phyloP scores from a whole-genome alignment of 805 yeast species.

The Wickerhamiella siamensis region DNA sequence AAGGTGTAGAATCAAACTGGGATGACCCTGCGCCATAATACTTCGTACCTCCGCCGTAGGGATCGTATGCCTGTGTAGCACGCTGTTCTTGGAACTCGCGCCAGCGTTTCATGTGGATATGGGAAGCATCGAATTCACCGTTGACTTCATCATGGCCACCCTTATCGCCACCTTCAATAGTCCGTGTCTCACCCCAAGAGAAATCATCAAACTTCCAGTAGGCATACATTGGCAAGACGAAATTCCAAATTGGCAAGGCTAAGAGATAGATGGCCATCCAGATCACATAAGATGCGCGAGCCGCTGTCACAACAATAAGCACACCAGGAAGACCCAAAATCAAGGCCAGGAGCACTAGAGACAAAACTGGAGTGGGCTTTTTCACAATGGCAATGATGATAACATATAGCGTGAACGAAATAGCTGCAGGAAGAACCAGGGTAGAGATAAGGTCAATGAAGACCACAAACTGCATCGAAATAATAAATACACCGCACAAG shows the following conservation, averaged over 20 bases:
- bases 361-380: constrained; percentile 60
- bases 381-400: constrained; percentile 55
- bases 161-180: constrained; percentile 55
- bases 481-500: constrained; percentile 86
- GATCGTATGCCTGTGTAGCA: constrained; percentile 16
- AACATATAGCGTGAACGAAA: constrained; percentile 69
- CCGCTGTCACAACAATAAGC: constrained; percentile 66
- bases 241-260: constrained; percentile 91
- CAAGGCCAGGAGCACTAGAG: constrained; percentile 60
- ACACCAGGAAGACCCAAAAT: constrained; percentile 79
- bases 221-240: constrained; percentile 71
- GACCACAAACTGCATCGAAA: constrained; percentile 88
- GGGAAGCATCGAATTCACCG: constrained; percentile 85
- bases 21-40: background rate
- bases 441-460: constrained; percentile 77
- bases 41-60: background rate
- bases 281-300: constrained; percentile 51
- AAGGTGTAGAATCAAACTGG: background rate
- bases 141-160: constrained; percentile 51
- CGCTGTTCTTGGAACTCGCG: constrained; percentile 78
- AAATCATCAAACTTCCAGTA: constrained; percentile 94
- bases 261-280: constrained; percentile 69
- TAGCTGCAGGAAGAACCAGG: constrained; percentile 76
- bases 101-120: constrained; percentile 87
- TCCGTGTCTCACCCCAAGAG: constrained; percentile 91